phyloP scores from a whole-genome alignment of 345 rosid species.

The Citrus maxima region DNA sequence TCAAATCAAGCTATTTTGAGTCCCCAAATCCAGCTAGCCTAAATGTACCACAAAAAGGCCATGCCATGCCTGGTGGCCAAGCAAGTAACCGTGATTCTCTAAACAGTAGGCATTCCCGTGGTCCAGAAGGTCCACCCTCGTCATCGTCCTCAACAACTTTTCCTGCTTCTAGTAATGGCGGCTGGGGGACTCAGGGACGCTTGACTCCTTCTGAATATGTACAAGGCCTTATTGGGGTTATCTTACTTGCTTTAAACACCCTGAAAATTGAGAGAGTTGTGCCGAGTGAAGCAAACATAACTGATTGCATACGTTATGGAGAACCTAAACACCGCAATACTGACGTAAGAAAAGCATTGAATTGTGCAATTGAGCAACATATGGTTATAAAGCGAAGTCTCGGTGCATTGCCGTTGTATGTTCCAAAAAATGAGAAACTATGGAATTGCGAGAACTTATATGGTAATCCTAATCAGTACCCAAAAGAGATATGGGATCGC shows the following conservation, averaged over 20 bases:
- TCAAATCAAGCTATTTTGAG: conserved; percentile 32
- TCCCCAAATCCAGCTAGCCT: conserved; percentile 24
- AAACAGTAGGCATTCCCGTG: conserved; percentile 21
- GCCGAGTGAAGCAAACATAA: conserved; percentile 75
- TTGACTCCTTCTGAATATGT: conserved; percentile 59
- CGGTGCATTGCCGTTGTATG: conserved; percentile 59
- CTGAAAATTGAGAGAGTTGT: conserved; percentile 67
- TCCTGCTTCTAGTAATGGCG: conserved; percentile 30
- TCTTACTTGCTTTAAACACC: conserved; percentile 66
- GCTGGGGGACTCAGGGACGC: conserved; percentile 54
- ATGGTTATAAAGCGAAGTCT: conserved; percentile 52
- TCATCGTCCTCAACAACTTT: conserved; percentile 24
- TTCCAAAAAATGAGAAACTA: conserved; percentile 57
- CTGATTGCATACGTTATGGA: conserved; percentile 71
- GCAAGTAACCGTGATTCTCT: conserved; percentile 14
- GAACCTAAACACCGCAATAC: conserved; percentile 58
- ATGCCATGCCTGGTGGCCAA: conserved; percentile 25
- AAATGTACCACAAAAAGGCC: conserved; percentile 30
- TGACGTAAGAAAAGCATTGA: conserved; percentile 68
- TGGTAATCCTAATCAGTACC: conserved; percentile 48
- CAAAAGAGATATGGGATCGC: conserved; percentile 63
- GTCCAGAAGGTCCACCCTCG: conserved; percentile 29
- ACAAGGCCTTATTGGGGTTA: conserved; percentile 80
- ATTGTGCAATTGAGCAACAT: conserved; percentile 56
- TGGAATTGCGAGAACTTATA: conserved; percentile 83